Evolutionary conservation across 2,329 filamentous ascomycete species (phyloP), one percentile per base, ranked within the genome.

Genomic region (Cladorrhinum sp.): DNA sequence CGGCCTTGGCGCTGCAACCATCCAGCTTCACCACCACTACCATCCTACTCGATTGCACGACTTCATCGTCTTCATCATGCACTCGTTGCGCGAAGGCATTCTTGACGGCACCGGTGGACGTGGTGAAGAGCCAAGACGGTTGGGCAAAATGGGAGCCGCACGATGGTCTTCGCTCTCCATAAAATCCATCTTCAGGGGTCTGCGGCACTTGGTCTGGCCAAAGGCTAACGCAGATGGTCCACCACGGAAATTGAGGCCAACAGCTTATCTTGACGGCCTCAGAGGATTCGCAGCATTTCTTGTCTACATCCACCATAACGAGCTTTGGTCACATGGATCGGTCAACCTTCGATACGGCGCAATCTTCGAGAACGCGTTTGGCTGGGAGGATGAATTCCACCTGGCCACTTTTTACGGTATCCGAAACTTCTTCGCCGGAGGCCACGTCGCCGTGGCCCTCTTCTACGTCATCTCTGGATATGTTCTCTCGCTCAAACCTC

Each of bases 241-340:
- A 2, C 50, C 32, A 7, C 58, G 62, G 57, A 62, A 62, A n/a
- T 71, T 80, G 12, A 75, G 81, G 12, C 74, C 76, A 16, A 86
- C 84, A 8, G 83, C 84, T n/a, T 86, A 84, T 66, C 77, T 87
- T 20, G 87, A 90, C 65, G 87, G 87, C 3, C 74, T 90, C 16
- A 76, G 87, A 68, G 87, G 87, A 2, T 87, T 89, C 64, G 85
- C 86, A 3, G 85, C 86, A 1, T 78, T 90, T 29, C 69, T 89
- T 23, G 87, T 90, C 16, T 89, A 88, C 71, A 77, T 81, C 64
- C 83, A 86, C 57, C 84, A 88, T 70, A 79, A 87, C 69, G 72
- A 82, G 67, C 70, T 84, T 9, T 86, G 84, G 84, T 78, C 77
- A 45, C 86, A 85, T 70, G 76, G 57, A 25, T 22, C 58, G 4